A percentile compares a stretch with the other conserved stretches of the same genome.
These are phyloP conservation scores for Moesziomyces globuligerus DNA, from an alignment of 1,284 basidiomycete species.

Conservation along the genomic window DNA sequence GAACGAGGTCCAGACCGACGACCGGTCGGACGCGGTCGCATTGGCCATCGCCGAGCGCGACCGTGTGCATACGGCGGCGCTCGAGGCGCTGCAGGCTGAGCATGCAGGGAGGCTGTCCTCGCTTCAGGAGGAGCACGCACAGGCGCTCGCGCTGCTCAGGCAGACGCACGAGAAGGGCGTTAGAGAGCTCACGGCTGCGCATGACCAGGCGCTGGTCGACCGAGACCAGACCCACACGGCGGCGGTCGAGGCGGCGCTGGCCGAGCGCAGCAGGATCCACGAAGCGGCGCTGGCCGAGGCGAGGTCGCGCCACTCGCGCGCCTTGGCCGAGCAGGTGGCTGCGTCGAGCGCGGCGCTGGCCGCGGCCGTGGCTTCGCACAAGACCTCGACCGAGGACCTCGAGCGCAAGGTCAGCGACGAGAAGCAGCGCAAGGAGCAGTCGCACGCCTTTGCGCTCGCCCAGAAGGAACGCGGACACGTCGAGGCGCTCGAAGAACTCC, in stretches of 20 bases:
- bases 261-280: slow-evolving; percentile 48
- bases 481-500: slow-evolving; percentile 26
- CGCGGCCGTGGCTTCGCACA: slow-evolving; percentile 46
- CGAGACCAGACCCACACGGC: slow-evolving; percentile 33
- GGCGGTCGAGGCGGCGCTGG: slow-evolving; percentile 29
- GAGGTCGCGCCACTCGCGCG: slow-evolving; percentile 54
- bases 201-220: slow-evolving; percentile 24
- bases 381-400: slow-evolving; percentile 36
- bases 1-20: slow-evolving; percentile 40
- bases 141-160: slow-evolving; percentile 34
- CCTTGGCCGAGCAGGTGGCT: slow-evolving; percentile 53
- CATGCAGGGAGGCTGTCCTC: slow-evolving; percentile 39
- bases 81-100: slow-evolving; percentile 26
- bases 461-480: slow-evolving; percentile 47
- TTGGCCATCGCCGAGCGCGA: slow-evolving; percentile 39
- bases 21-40: slow-evolving; percentile 40
- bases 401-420: slow-evolving; percentile 41
- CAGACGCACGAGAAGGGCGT: slow-evolving; percentile 33
- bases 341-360: slow-evolving; percentile 45
- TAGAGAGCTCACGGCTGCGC: slow-evolving; percentile 17
- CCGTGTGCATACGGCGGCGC: slow-evolving; percentile 37
- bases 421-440: slow-evolving; percentile 37
- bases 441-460: slow-evolving; percentile 36
- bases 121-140: slow-evolving; percentile 32
- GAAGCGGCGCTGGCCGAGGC: slow-evolving; percentile 53